Evolutionary conservation across 176 grass and related monocot genomes (phyloP).

Genomic region (Oryza glumipatula): DNA sequence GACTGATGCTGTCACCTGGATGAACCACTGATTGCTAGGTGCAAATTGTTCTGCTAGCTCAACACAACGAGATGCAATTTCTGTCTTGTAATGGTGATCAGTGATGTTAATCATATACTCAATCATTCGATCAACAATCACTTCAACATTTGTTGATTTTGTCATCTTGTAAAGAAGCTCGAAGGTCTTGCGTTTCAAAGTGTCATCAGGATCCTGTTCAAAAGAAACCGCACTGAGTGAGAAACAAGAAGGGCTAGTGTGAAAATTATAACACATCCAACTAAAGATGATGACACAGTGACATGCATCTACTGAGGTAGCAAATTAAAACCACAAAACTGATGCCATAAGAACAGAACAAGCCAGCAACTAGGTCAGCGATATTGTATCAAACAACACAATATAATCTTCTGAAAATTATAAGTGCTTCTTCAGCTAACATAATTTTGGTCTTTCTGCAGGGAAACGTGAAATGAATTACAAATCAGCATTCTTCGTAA

Average conservation of each 20-base stretch:
- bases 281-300: background rate
- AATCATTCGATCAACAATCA: constrained; percentile 99
- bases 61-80: constrained; percentile 99
- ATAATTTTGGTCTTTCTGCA: background rate
- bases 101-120: constrained; percentile 97
- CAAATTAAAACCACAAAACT: constrained; percentile 21
- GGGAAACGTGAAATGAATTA: background rate
- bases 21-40: constrained; percentile 99
- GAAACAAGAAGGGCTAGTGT: constrained; percentile 17
- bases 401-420: background rate
- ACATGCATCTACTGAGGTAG: constrained; percentile 19
- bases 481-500: background rate
- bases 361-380: constrained; percentile 3
- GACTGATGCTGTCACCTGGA: constrained; percentile 55
- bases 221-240: constrained; percentile 29
- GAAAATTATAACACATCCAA: background rate
- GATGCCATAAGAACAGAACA: background rate
- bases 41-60: constrained; percentile 99
- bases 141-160: constrained; percentile 99
- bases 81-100: constrained; percentile 96
- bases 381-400: background rate
- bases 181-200: constrained; percentile 97
- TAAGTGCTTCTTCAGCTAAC: background rate
- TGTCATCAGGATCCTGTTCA: constrained; percentile 94
- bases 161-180: constrained; percentile 99